These are phyloP conservation scores for Chrysochromulina parva DNA, from an alignment of 78 protist species.

Conservation along the genomic window DNA sequence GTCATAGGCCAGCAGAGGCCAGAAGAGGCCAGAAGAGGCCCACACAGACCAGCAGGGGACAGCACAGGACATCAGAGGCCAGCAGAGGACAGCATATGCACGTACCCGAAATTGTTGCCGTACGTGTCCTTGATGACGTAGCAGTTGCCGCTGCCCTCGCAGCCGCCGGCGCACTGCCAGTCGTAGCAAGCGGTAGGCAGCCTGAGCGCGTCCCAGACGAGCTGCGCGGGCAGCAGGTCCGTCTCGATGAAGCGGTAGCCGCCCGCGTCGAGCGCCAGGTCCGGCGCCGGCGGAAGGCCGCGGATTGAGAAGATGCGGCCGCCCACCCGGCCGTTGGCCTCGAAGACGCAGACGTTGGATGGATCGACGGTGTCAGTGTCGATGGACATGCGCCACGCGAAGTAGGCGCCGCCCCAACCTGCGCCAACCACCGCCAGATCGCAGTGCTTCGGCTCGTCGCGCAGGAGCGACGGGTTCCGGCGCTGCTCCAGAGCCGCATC, in stretches of 20 bases:
- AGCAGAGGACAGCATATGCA: too few species aligned
- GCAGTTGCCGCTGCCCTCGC: neutral
- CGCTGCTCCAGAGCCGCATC: too few species aligned
- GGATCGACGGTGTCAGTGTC: neutral
- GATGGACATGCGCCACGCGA: neutral
- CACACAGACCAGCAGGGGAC: too few species aligned
- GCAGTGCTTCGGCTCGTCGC: neutral
- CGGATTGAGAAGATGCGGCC: neutral
- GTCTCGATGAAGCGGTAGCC: neutral
- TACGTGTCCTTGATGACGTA: neutral
- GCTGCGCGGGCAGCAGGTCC: neutral
- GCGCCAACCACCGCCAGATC: neutral
- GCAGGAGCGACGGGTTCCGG: too few species aligned
- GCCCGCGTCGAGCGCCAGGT: neutral
- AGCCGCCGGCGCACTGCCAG: neutral
- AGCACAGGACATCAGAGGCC: too few species aligned
- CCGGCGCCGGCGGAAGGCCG: neutral
- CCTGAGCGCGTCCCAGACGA: neutral
- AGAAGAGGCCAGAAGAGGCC: too few species aligned
- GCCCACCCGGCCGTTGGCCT: conserved; percentile 3
- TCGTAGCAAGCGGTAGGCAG: neutral
- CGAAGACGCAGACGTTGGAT: neutral
- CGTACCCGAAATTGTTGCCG: neutral
- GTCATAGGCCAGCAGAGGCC: too few species aligned
- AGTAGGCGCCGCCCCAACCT: neutral